phyloP scores from a whole-genome alignment of 805 yeast species.

The Zygoascus biomembranicola region DNA sequence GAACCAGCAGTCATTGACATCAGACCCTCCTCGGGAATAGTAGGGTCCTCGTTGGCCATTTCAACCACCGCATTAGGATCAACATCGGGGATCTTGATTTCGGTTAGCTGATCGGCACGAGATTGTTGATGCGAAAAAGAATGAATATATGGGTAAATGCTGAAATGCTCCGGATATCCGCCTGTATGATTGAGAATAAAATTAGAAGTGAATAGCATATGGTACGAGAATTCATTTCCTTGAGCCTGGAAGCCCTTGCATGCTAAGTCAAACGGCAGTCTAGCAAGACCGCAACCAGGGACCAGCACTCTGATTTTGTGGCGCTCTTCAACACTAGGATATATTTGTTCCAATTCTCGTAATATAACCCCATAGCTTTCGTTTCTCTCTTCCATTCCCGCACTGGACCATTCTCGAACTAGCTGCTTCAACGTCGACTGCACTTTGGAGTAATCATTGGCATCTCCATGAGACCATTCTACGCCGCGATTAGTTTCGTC shows the following conservation, averaged over 20 bases:
- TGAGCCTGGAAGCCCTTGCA: slow-evolving; percentile 42
- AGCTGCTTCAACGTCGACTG: slow-evolving; percentile 53
- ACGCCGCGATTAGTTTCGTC: neutral
- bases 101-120: slow-evolving; percentile 44
- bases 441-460: slow-evolving; percentile 33
- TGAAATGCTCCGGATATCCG: slow-evolving; percentile 6
- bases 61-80: slow-evolving; percentile 15
- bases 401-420: slow-evolving; percentile 68
- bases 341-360: slow-evolving; percentile 32
- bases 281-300: slow-evolving; percentile 89
- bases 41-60: slow-evolving; percentile 11
- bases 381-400: slow-evolving; percentile 45
- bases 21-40: slow-evolving; percentile 16
- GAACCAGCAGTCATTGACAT: slow-evolving; percentile 73
- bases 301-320: slow-evolving; percentile 39
- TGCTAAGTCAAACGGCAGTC: slow-evolving; percentile 64
- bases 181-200: slow-evolving; percentile 21
- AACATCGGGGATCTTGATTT: slow-evolving; percentile 32
- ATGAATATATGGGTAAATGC: slow-evolving; percentile 42
- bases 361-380: slow-evolving; percentile 49
- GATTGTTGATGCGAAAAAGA: slow-evolving; percentile 57
- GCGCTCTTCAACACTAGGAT: slow-evolving; percentile 25
- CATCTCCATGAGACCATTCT: neutral
- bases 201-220: slow-evolving; percentile 59
- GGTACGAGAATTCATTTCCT: slow-evolving; percentile 71